Evolutionary conservation across 2,329 filamentous ascomycete genomes (phyloP), one percentile per base, ranked within the genome.

Genomic region (Fusarium albidum): DNA sequence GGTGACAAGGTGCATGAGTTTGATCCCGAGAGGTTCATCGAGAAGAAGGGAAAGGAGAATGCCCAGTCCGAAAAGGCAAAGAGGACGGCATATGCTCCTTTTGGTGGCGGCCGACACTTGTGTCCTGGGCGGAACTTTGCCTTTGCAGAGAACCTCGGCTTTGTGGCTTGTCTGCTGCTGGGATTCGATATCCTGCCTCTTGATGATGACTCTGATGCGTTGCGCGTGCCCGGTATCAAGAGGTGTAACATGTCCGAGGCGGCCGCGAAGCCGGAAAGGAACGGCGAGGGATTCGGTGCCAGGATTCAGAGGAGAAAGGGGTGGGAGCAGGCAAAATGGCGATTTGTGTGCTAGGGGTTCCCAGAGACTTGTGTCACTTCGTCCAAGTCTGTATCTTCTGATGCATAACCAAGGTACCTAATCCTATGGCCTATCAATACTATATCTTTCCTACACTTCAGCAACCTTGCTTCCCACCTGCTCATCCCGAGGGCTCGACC

Each of bases 71-170:
- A 61, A 4, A 60, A 48, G 9, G 15, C 38, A 0, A 60, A 50
- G 4, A 42, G 57, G 7, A 31, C 49, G 9, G 43, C 58, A 2
- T 61, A 33, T 6, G 34, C 34, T 12, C 52, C 58, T 1, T 61
- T 61, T 7, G 58, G 58, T 0, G 57, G 58, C 2, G 58, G 58
- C 7, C 45, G 49, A n/a, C 34, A 54, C 10, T 14, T 61, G 3
- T 61, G 58, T 2, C 58, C 57, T 4, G 57, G 57, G 6, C 44
- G 57, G 0, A 57, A 60, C 6, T 61, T 61, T 45, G 57, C 57
- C 0, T 61, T 61, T 18, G 57, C 57, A 1, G 57, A 61, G 37
- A 61, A 61, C 7, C 13, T 61, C 2, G 57, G 57, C 1, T 14
- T 61, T 5, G 49, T 61, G 9, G n/a, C 52, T 18, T 57, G 41